Evolutionary conservation across 345 rosid genomes (phyloP).

Genomic region (Lumnitzera racemosa): DNA sequence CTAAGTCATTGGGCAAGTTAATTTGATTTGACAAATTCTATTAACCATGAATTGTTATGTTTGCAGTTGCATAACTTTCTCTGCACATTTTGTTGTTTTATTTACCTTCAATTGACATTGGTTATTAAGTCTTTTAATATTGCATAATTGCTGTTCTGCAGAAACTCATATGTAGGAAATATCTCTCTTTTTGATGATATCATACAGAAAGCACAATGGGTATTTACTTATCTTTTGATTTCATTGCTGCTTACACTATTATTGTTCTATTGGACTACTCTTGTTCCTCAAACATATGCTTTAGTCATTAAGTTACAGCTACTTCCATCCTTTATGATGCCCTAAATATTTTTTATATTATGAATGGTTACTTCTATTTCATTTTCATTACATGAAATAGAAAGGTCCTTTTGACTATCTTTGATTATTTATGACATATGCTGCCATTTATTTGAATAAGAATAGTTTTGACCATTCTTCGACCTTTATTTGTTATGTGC

Average conservation of each 20-base stretch:
- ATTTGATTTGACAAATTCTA: not conserved
- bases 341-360: too few species aligned
- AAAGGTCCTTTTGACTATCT: too few species aligned
- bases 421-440: too few species aligned
- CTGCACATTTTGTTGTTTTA: not conserved
- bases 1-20: too few species aligned
- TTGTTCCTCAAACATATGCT: not conserved
- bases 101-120: not conserved
- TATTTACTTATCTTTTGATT: conserved; percentile 4
- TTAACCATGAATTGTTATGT: not conserved
- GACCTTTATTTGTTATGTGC: too few species aligned
- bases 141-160: conserved; percentile 21
- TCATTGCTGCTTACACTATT: not conserved
- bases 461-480: too few species aligned
- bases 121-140: not conserved
- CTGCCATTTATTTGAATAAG: too few species aligned
- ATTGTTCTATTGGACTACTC: not conserved
- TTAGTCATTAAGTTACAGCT: too few species aligned
- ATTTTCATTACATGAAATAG: too few species aligned
- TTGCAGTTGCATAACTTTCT: not conserved
- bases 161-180: conserved; percentile 86
- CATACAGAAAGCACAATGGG: conserved; percentile 73
- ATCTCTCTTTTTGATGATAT: conserved; percentile 55
- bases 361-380: too few species aligned
- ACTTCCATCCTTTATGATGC: too few species aligned